phyloP scores from a whole-genome alignment of 2,329 filamentous ascomycete genomes.

The Trichoderma afroharzianum region DNA sequence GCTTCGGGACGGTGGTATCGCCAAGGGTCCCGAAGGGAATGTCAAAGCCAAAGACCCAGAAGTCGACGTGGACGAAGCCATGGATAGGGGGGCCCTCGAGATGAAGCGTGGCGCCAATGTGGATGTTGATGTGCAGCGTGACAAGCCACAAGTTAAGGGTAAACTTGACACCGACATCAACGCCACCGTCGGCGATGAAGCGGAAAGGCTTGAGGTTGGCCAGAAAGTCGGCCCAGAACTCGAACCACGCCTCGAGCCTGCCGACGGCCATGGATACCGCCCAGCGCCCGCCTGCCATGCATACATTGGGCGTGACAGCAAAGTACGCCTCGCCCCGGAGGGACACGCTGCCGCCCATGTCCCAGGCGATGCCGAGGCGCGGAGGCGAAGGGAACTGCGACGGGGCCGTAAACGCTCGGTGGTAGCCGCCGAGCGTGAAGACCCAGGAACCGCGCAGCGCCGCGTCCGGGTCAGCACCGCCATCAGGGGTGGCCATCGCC shows the following conservation, averaged over 20 bases:
- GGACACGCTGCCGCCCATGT: slow-evolving; percentile 21
- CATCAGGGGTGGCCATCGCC: too few species aligned
- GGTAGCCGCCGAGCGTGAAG: slow-evolving; percentile 39
- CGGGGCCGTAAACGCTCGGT: slow-evolving; percentile 28
- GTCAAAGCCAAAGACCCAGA: slow-evolving; percentile 26
- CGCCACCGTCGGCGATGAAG: slow-evolving; percentile 27
- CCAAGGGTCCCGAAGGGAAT: slow-evolving; percentile 28
- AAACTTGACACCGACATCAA: slow-evolving; percentile 29
- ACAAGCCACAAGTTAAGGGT: slow-evolving; percentile 29
- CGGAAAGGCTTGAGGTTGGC: slow-evolving; percentile 40
- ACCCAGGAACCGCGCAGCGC: slow-evolving; percentile 33
- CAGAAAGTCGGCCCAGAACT: slow-evolving; percentile 39
- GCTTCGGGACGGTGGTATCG: too few species aligned
- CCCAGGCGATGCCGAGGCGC: slow-evolving; percentile 32
- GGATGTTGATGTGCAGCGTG: slow-evolving; percentile 21
- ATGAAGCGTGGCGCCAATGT: slow-evolving; percentile 21
- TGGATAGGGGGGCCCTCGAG: slow-evolving; percentile 23
- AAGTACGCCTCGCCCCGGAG: slow-evolving; percentile 37
- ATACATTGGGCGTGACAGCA: slow-evolving; percentile 35
- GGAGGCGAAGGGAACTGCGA: slow-evolving; percentile 30
- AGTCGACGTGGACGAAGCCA: slow-evolving; percentile 26
- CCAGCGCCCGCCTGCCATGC: slow-evolving; percentile 34
- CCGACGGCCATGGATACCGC: neutral
- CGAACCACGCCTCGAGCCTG: slow-evolving; percentile 36
- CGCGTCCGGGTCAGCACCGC: too few species aligned